phyloP scores from a whole-genome alignment of 306 rosid genomes.

The Gastrolobium villosum region DNA sequence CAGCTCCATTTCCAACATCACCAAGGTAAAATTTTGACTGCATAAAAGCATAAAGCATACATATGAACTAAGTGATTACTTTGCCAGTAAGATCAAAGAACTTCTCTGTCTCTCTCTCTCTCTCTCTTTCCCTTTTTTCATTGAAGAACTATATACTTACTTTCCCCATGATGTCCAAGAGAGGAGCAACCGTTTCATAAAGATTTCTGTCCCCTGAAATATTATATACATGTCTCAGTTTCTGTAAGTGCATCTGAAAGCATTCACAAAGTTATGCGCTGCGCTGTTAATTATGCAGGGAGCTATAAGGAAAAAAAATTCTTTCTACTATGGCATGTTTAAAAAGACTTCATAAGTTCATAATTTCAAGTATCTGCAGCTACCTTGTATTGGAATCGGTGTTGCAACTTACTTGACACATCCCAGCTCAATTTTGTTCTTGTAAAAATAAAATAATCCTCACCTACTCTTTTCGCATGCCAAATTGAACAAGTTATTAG shows the following conservation, averaged over 20 bases:
- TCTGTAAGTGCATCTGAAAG: constrained; percentile 41
- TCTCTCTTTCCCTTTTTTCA: neutral
- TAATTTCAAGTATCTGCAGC: constrained; percentile 36
- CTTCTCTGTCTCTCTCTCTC: neutral
- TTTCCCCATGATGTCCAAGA: constrained; percentile 95
- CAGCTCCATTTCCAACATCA: constrained; percentile 96
- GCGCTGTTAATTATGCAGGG: constrained; percentile 31
- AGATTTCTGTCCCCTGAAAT: constrained; percentile 88
- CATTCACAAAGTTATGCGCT: neutral
- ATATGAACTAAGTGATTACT: constrained; percentile 17
- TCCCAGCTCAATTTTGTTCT: constrained; percentile 9
- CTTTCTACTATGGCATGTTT: neutral
- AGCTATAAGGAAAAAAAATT: neutral
- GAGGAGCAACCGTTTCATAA: constrained; percentile 71
- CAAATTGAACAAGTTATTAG: constrained; percentile 34
- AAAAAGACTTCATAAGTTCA: constrained; percentile 26
- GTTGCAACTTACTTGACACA: constrained; percentile 13
- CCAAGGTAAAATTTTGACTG: constrained; percentile 96
- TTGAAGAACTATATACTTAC: constrained; percentile 59
- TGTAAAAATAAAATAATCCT: neutral
- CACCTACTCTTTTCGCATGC: constrained; percentile 19
- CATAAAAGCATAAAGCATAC: constrained; percentile 45
- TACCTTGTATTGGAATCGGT: constrained; percentile 3
- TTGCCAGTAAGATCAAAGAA: neutral
- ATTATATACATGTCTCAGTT: constrained; percentile 54